Evolutionary conservation across 805 yeast species (phyloP).

Genomic region (Candida fluviatilis): DNA sequence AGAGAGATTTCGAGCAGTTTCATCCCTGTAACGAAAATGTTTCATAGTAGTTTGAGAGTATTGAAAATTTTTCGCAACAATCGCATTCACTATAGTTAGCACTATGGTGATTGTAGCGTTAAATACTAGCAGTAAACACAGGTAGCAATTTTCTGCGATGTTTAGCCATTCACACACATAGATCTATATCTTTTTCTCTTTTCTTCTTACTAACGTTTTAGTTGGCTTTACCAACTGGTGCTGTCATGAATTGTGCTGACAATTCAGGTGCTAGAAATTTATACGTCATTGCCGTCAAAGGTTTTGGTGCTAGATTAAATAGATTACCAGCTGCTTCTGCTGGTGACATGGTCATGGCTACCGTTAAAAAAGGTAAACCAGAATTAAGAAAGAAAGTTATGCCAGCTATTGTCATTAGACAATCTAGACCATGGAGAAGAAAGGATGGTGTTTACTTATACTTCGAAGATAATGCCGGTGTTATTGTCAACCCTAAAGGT

Average conservation of each 20-base stretch:
- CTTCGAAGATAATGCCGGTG: slow-evolving; percentile 99
- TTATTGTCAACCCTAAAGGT: slow-evolving; percentile 99
- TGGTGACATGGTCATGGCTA: slow-evolving; percentile 99
- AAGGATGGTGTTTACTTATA: slow-evolving; percentile 99
- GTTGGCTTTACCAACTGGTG: slow-evolving; percentile 99
- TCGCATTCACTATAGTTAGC: too few species aligned
- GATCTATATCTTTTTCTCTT: too few species aligned
- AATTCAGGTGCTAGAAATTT: slow-evolving; percentile 99
- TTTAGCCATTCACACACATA: too few species aligned
- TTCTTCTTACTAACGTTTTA: slow-evolving; percentile 22
- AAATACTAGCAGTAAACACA: too few species aligned
- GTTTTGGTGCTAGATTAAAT: slow-evolving; percentile 99
- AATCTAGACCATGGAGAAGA: slow-evolving; percentile 99
- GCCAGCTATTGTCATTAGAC: slow-evolving; percentile 99
- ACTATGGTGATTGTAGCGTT: too few species aligned
- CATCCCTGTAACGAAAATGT: too few species aligned
- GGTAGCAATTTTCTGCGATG: too few species aligned
- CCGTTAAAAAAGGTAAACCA: slow-evolving; percentile 99
- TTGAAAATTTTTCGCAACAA: too few species aligned
- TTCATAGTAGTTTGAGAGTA: too few species aligned
- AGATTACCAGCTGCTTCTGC: slow-evolving; percentile 99
- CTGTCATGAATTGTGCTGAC: slow-evolving; percentile 99
- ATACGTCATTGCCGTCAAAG: slow-evolving; percentile 98
- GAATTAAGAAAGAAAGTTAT: slow-evolving; percentile 99
- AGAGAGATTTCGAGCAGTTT: too few species aligned